These are phyloP conservation scores for Phytophthora fragariae DNA, from an alignment of 352 stramenopile genomes.

Conservation along the genomic window DNA sequence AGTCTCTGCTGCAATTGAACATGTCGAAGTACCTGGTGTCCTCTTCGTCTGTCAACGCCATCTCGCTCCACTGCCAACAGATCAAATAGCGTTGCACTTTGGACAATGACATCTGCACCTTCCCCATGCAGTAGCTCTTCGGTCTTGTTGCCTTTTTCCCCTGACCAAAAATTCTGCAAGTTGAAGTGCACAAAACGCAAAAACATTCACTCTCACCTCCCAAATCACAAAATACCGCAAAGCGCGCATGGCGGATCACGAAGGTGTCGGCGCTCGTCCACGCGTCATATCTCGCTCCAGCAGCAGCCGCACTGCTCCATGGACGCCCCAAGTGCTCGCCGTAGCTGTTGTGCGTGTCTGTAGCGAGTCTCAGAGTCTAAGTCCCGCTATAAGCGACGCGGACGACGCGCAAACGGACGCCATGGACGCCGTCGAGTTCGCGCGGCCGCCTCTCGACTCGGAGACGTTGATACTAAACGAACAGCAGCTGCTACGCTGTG, in stretches of 20 bases:
- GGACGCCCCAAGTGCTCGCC: conserved; percentile 11
- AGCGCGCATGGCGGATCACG: conserved; percentile 1
- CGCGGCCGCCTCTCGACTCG: conserved; percentile 27
- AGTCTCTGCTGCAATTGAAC: conserved; percentile 20
- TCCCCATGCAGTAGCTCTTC: conserved; percentile 26
- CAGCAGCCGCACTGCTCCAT: neutral
- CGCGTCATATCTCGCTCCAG: conserved; percentile 12
- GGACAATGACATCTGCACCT: neutral
- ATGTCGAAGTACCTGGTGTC: conserved; percentile 7
- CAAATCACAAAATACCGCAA: conserved; percentile 24
- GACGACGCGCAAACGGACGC: conserved; percentile 1
- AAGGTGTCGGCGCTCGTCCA: conserved; percentile 1
- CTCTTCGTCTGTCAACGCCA: conserved; percentile 16
- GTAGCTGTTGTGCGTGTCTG: conserved; percentile 31
- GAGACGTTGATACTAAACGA: conserved; percentile 17
- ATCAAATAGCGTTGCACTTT: neutral
- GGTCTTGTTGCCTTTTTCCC: conserved; percentile 68
- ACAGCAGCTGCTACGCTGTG: conserved; percentile 29
- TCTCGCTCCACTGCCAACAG: neutral
- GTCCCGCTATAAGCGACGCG: conserved; percentile 2
- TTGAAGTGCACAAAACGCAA: conserved; percentile 23
- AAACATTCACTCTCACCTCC: neutral
- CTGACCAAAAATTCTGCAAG: neutral
- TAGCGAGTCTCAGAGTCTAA: neutral
- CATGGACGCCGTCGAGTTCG: conserved; percentile 18